Conservation (phyloP, 805 yeast species). For the Starmerella geochares region DNA sequence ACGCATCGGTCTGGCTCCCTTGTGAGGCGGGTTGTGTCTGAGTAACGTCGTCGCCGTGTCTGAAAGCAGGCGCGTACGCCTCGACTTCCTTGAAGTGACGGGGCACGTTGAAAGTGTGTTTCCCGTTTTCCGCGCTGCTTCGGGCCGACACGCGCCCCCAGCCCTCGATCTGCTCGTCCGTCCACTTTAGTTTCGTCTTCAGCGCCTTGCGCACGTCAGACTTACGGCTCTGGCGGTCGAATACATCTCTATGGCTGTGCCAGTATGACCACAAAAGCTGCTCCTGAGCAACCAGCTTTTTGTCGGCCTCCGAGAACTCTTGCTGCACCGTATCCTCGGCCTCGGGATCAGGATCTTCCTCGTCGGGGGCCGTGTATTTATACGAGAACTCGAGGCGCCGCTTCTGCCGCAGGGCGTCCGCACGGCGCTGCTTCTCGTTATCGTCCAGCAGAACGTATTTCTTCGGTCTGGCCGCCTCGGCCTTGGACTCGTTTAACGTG, state of each 20-base stretch:
- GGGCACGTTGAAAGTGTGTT: not conserved
- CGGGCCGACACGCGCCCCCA: conserved; percentile 55
- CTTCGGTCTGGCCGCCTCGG: not conserved
- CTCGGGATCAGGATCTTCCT: conserved; percentile 33
- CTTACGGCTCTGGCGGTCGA: conserved; percentile 44
- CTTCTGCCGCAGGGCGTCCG: conserved; percentile 9
- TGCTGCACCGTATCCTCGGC: conserved; percentile 62
- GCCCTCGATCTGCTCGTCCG: conserved; percentile 87
- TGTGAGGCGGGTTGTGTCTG: not conserved
- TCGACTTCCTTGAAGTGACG: conserved; percentile 1
- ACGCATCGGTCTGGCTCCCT: no score
- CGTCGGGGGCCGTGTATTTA: conserved; percentile 34
- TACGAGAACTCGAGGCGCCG: conserved; percentile 38
- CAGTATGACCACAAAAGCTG: conserved; percentile 16
- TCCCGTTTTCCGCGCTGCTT: not conserved
- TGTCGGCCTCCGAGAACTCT: conserved; percentile 35
- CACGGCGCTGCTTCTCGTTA: conserved; percentile 19
- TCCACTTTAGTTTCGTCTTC: conserved; percentile 51
- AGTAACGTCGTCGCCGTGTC: not conserved
- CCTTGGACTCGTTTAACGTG: conserved; percentile 25
- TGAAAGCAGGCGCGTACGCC: conserved; percentile 7
- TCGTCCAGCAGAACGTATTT: conserved; percentile 29
- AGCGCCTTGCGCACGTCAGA: conserved; percentile 43
- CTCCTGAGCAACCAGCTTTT: conserved; percentile 39
- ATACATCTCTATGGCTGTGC: conserved; percentile 38